Evolutionary conservation across 2,329 filamentous ascomycete genomes (phyloP).

Genomic region (Aureobasidium sp.): DNA sequence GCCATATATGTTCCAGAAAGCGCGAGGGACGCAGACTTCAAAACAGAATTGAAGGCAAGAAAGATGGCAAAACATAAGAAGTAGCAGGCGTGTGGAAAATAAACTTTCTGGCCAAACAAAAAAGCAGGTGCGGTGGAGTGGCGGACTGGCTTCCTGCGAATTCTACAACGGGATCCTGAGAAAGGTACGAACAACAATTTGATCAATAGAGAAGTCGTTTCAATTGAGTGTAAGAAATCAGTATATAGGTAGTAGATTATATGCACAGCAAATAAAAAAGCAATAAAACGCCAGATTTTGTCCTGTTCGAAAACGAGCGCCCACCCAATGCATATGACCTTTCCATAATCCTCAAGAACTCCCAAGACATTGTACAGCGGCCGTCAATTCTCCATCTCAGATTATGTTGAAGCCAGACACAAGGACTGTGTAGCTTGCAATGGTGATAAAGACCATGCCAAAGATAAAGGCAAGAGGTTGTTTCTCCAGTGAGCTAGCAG

Average conservation of each 20-base stretch:
- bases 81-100: neutral
- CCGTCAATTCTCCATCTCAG: neutral
- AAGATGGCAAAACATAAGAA: neutral
- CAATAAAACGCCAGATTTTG: neutral
- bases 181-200: too few relatives aligned
- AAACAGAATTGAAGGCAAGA: neutral
- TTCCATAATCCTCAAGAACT: neutral
- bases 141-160: neutral
- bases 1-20: too few relatives aligned
- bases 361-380: neutral
- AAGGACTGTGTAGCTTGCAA: constrained; percentile 50
- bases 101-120: neutral
- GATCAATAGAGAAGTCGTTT: neutral
- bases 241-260: neutral
- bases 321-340: constrained; percentile 1
- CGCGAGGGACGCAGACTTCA: too few relatives aligned
- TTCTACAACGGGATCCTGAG: neutral
- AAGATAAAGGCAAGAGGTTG: constrained; percentile 49
- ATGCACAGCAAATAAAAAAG: neutral
- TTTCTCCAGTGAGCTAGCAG: constrained; percentile 44
- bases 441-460: constrained; percentile 47
- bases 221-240: neutral
- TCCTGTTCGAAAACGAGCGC: neutral
- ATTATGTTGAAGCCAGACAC: constrained; percentile 19
- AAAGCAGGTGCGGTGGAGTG: neutral